A percentile compares a stretch with the other conserved stretches of the same genome.
Evolutionary conservation across 2,329 filamentous ascomycete genomes (phyloP).

Genomic region (Nothophoma quercina): DNA sequence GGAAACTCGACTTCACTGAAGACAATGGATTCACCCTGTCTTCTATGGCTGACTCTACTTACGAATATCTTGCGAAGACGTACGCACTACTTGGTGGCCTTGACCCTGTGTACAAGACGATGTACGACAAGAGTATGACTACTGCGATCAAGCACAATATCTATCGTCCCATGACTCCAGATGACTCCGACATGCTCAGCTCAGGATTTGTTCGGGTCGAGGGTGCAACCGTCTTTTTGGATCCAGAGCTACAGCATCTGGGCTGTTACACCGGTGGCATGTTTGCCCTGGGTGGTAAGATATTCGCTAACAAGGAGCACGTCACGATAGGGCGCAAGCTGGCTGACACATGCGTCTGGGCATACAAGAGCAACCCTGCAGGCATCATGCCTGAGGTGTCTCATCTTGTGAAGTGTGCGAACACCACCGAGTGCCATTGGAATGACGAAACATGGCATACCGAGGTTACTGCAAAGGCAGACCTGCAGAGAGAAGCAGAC

Average conservation of each 20-base stretch:
- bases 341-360: slow-evolving; percentile 69
- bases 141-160: slow-evolving; percentile 56
- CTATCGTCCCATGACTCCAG: slow-evolving; percentile 59
- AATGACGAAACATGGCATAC: slow-evolving; percentile 61
- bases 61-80: slow-evolving; percentile 54
- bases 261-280: slow-evolving; percentile 69
- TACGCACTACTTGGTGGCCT: slow-evolving; percentile 52
- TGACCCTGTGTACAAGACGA: slow-evolving; percentile 56
- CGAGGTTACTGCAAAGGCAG: slow-evolving; percentile 40
- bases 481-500: slow-evolving; percentile 37
- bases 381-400: slow-evolving; percentile 70
- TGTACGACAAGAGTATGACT: slow-evolving; percentile 63
- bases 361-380: slow-evolving; percentile 63
- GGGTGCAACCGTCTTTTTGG: slow-evolving; percentile 42
- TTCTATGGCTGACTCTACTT: slow-evolving; percentile 49
- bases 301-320: slow-evolving; percentile 63
- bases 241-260: slow-evolving; percentile 65
- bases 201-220: slow-evolving; percentile 53
- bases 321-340: slow-evolving; percentile 64
- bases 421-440: slow-evolving; percentile 58
- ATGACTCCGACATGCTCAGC: slow-evolving; percentile 56
- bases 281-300: slow-evolving; percentile 66
- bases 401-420: slow-evolving; percentile 59
- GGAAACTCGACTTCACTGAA: slow-evolving; percentile 50
- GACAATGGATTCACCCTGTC: slow-evolving; percentile 48